Base-by-base conservation (phyloP, 768 basidiomycete genomes). In the Hypsizygus marmoreus region DNA sequence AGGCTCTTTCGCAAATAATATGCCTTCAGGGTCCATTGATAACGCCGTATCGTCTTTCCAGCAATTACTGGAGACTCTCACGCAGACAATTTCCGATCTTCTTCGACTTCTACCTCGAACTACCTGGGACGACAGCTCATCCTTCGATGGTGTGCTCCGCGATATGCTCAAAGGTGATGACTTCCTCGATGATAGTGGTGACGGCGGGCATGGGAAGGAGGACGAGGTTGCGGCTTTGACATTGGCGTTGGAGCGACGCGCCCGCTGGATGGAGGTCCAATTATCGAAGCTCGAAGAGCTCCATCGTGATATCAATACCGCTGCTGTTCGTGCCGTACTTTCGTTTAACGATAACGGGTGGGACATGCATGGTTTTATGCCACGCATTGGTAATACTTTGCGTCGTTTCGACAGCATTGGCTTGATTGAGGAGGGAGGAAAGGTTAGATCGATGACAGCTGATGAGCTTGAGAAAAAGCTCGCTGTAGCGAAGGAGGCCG, bases 261-360 rank as follows among this genome's bases (percentile, higher is more conserved):
- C 91, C 12, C 77, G 88, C 32, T 94, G 91, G 89, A 92, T 94
- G 88, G 90, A 93, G 65, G 87, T 91, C 16, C 91, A 92, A 63
- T 66, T 94, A 13, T 88, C 88, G 0, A 92, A 93, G 61, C 72
- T 94, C 26, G 91, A 94, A 64, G 91, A 91, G 58, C 73, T 93
- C 25, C 91, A 94, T 55, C 85, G 88, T 22, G 91, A 93, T 54
- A 92, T 93, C 67, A 94, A 93, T 64, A 88, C 81, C 2, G 91
- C 91, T 5, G 89, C 90, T 4, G 88, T 91, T 20, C 79, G 85
- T 20, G 88, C 88, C 6, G 84, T 91, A 16, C 74, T 92, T 19
- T 79, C 85, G 1, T 86, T 89, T 72, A 92, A 91, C 54, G 89
- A 93, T 66, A 83, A 76, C 49, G 89, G 91, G 17, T 91, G 90